phyloP scores from a whole-genome alignment of 176 grass and related monocot species.

The Thinopyrum elongatum region DNA sequence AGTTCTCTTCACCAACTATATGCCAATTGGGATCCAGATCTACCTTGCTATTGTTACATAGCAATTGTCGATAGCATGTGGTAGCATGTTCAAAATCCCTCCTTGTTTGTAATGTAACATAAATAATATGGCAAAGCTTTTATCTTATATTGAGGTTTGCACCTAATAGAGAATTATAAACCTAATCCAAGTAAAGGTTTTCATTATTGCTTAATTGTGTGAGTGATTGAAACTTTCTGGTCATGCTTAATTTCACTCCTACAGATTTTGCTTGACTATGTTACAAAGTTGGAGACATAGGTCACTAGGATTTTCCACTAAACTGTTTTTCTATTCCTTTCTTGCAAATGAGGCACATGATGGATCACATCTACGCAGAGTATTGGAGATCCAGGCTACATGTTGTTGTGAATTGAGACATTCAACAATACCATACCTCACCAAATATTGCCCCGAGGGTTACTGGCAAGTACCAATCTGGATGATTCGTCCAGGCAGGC shows the following conservation, averaged over 20 bases:
- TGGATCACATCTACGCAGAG: constrained; percentile 49
- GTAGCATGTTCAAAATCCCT: no score
- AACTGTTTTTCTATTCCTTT: background rate
- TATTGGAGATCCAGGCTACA: constrained; percentile 74
- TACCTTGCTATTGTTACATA: background rate
- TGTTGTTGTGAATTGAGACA: constrained; percentile 23
- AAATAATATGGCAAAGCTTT: background rate
- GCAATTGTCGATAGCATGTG: background rate
- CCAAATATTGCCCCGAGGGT: constrained; percentile 36
- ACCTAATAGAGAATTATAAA: background rate
- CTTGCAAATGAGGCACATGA: constrained; percentile 61
- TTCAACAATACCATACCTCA: constrained; percentile 19
- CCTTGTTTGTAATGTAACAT: no score
- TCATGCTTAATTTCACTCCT: background rate
- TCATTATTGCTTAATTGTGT: constrained; percentile 4
- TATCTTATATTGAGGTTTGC: background rate
- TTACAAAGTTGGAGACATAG: background rate
- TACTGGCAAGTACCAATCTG: constrained; percentile 30
- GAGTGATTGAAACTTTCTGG: background rate
- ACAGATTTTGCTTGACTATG: background rate
- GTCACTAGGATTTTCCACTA: background rate
- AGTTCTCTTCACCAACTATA: no score
- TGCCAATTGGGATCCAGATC: no score
- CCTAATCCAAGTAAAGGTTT: background rate
- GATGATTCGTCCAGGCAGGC: constrained; percentile 41